Base-by-base conservation (phyloP, 192 early-diverging fungal genomes). In the Podila minutissima region DNA sequence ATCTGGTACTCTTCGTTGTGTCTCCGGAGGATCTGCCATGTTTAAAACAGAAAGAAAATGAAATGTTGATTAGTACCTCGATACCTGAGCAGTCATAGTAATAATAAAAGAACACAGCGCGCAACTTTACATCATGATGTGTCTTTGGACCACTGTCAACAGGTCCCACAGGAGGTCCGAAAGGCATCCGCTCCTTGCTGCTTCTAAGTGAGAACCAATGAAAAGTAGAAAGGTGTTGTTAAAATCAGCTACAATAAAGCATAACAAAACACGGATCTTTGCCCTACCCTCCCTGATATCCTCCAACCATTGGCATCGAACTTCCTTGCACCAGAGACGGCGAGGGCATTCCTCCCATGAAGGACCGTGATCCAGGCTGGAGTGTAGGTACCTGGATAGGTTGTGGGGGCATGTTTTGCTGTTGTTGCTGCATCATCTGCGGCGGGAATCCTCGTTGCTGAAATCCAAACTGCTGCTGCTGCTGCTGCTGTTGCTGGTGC, bases 271-370 rank as follows among this genome's bases (percentile, higher is more conserved):
- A 9, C 2, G 48, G 7, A 20, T 57, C n/a, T n/a, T 33, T 50
- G 20, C 57, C 59, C 13, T 60, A 81, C 77, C 59, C 38, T 61
- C 60, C 57, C 29, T 60, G 66, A 19, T 58, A 71, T 24, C 72
- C 72, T 13, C 77, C 77, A 33, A 67, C 62, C 50, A 63, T 22
- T 15, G 59, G 64, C 69, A 71, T 71, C 4, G 75, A 71, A n/a
- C 67, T 53, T 29, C 64, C 26, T n/a, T 73, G 77, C 0, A 66
- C 29, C 17, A 81, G 62, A 17, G 77, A 81, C 0, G 77, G 77
- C 19, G 77, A 81, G 20, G 77, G 77, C 77, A 81, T 81, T n/a
- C 77, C 77, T 15, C 61, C 50, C 66, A 73, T 72, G 55, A 73
- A 81, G 0, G 61, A 50, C 22, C 71, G 66, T 5, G 67, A 64